Base-by-base conservation (phyloP, 192 early-diverging fungal species). In the Coemansia sp. region DNA sequence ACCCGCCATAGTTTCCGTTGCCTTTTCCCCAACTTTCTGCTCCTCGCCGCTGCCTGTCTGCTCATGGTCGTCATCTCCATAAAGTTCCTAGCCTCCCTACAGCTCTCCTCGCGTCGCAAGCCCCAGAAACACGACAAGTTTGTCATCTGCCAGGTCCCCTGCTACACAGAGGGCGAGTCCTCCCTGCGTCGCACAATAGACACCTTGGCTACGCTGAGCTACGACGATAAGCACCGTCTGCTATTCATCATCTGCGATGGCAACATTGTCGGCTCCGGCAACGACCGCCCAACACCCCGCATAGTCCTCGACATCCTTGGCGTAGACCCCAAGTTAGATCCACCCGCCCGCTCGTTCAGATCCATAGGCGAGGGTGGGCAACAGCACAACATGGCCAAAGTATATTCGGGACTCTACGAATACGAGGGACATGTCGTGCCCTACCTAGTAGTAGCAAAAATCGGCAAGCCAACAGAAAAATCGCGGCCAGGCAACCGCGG, bases 251-350 rank as follows among this genome's bases (percentile, higher is more conserved):
- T 99, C 45, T 92, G 91, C 53, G 97, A 99, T 77, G 97, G 97
- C 58, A 93, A 95, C 89, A 92, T 99, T 81, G 88, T 95, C 71
- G 97, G 97, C 59, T 89, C 88, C 31, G 97, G 95, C 46, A 99
- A 99, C 82, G 95, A 97, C 74, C 87, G 90, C 28, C 93, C 97
- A 1, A 99, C 97, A 0, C 95, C 95, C 28, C 88, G 94, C 55
- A 99, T 99, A 64, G 95, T 97, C 5, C 82, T 99, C 56, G 94
- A 99, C 71, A 94, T 99, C 74, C 77, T 99, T 6, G 97, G 97
- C 31, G 93, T 95, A 3, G 92, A 94, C 67, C 86, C 88, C 18
- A 87, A 84, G 62, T 76, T 90, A 5, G 89, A 94, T 45, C 93
- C 95, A 0, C 92, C 93, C 67, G 88, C 94, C 2, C 82, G 90